Percentiles rank a stretch among this genome's conserved stretches.
Evolutionary conservation across 495 filamentous ascomycete species (phyloP).

Genomic region (Lasiosphaeriaceae sp.): DNA sequence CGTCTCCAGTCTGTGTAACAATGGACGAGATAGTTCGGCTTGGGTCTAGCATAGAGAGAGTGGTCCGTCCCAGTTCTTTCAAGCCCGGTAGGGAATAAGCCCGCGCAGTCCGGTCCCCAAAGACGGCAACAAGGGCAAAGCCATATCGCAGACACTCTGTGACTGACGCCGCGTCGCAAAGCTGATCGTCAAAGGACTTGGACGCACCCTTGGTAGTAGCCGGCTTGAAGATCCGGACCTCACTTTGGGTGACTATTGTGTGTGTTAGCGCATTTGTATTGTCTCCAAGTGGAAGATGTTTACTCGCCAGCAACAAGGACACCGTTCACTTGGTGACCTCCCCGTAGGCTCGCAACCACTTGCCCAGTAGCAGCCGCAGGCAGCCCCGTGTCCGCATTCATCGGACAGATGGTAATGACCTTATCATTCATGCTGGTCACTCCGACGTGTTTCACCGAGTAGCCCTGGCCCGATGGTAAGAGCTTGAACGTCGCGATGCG

Average conservation of each 20-base stretch:
- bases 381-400: conserved; percentile 72
- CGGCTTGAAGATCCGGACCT: conserved; percentile 81
- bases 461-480: conserved; percentile 67
- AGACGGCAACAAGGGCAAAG: conserved; percentile 76
- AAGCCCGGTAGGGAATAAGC: conserved; percentile 82
- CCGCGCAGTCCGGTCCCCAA: conserved; percentile 71
- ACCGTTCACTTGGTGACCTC: conserved; percentile 67
- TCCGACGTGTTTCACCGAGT: conserved; percentile 70
- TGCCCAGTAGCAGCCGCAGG: conserved; percentile 70
- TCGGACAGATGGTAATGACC: conserved; percentile 70
- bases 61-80: conserved; percentile 73
- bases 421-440: conserved; percentile 61
- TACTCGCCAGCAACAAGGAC: conserved; percentile 53
- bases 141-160: conserved; percentile 67
- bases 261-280: background rate
- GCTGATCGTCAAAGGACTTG: conserved; percentile 76
- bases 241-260: conserved; percentile 61
- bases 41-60: conserved; percentile 65
- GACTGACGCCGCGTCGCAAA: conserved; percentile 75
- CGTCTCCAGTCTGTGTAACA: conserved; percentile 70
- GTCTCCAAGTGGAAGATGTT: background rate
- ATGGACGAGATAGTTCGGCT: conserved; percentile 61
- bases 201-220: conserved; percentile 79
- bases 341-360: conserved; percentile 66
- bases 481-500: conserved; percentile 86